Evolutionary conservation across 306 rosid genomes (phyloP).

Genomic region (Dalbergia cochinchinensis): DNA sequence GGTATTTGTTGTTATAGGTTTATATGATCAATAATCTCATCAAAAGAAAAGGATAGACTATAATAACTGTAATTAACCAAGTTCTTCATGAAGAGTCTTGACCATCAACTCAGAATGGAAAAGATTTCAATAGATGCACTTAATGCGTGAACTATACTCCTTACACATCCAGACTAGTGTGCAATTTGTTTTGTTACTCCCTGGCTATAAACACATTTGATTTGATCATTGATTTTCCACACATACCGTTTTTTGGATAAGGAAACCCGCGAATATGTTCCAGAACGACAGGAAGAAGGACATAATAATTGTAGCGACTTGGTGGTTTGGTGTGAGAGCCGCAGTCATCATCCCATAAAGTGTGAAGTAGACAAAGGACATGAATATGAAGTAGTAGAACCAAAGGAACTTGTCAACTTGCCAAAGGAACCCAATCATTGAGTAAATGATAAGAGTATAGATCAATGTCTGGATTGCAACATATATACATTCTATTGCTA

Average conservation of each 20-base stretch:
- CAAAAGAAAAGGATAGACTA: too few relatives aligned
- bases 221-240: slow-evolving; percentile 13
- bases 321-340: slow-evolving; percentile 70
- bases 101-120: too few relatives aligned
- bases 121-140: too few relatives aligned
- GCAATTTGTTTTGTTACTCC: too few relatives aligned
- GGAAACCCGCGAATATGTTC: slow-evolving; percentile 69
- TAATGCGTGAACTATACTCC: too few relatives aligned
- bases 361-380: slow-evolving; percentile 64
- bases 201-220: slow-evolving; percentile 1
- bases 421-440: slow-evolving; percentile 70
- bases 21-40: too few relatives aligned
- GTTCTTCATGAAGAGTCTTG: too few relatives aligned
- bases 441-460: slow-evolving; percentile 59
- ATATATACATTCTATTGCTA: slow-evolving; percentile 60
- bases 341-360: slow-evolving; percentile 73
- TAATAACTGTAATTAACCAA: too few relatives aligned
- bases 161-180: too few relatives aligned
- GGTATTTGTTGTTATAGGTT: too few relatives aligned
- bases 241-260: slow-evolving; percentile 59
- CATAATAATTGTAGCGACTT: slow-evolving; percentile 64
- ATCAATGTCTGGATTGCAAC: slow-evolving; percentile 59
- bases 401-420: slow-evolving; percentile 58
- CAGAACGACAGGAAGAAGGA: slow-evolving; percentile 63
- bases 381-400: slow-evolving; percentile 69